Percentiles rank a stretch among this genome's conserved stretches.
phyloP scores from a whole-genome alignment of 1,284 basidiomycete species.

The Fistulinella cinereoalba region DNA sequence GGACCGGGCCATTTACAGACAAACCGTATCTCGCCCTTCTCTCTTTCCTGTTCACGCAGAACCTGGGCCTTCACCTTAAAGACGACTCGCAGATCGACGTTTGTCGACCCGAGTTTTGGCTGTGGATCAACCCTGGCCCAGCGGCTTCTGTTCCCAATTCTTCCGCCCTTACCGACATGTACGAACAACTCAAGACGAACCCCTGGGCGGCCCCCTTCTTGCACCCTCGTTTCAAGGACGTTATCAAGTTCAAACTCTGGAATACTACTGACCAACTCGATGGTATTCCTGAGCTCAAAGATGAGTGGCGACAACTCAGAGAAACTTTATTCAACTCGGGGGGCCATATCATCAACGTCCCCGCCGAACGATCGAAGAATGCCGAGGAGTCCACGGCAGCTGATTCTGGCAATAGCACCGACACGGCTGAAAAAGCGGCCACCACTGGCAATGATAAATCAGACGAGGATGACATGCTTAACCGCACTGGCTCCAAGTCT shows the following conservation, averaged over 20 bases:
- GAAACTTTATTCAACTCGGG: constrained; percentile 75
- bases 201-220: constrained; percentile 86
- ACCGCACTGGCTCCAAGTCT: constrained; percentile 75
- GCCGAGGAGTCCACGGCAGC: constrained; percentile 15
- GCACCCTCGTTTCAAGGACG: constrained; percentile 74
- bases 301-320: constrained; percentile 71
- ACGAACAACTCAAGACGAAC: constrained; percentile 63
- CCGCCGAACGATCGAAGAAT: constrained; percentile 38
- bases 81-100: constrained; percentile 36
- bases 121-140: constrained; percentile 85
- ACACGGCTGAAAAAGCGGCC: constrained; percentile 17
- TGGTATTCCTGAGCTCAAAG: constrained; percentile 69
- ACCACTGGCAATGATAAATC: constrained; percentile 31
- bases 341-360: constrained; percentile 57
- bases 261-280: constrained; percentile 89
- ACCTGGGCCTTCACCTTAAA: constrained; percentile 58
- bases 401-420: constrained; percentile 24
- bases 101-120: constrained; percentile 77
- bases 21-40: constrained; percentile 74
- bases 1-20: constrained; percentile 77
- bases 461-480: constrained; percentile 60
- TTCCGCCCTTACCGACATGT: constrained; percentile 67
- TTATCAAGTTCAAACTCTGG: constrained; percentile 86
- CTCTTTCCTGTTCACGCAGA: constrained; percentile 76
- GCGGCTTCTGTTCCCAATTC: constrained; percentile 71